Evolutionary conservation across 2,329 filamentous ascomycete genomes (phyloP), one percentile per base, ranked within the genome.

Genomic region (Monilinia aucupariae): DNA sequence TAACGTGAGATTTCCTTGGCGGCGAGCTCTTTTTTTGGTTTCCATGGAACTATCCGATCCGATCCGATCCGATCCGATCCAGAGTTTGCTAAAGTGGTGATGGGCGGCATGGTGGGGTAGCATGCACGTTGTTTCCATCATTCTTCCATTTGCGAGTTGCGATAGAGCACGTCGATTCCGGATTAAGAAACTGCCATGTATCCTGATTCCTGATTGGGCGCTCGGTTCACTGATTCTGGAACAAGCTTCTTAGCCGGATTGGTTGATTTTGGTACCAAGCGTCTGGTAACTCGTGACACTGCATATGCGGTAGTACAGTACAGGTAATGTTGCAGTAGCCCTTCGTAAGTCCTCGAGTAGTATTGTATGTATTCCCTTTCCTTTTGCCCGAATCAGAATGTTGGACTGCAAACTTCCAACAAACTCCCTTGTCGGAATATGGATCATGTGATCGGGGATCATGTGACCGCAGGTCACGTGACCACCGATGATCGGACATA

Each of bases 261-360:
- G 53, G 53, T 32, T 32, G 7, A 45, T n/a, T 45, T 15, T 5
- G 52, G 53, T 55, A 45, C 53, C 53, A 55, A 55, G 39, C 30
- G 39, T 30, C 22, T 55, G 53, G 53, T 45, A 55, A 32, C 15
- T 45, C 39, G 53, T 45, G 53, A 55, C 22, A 32, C 39, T 32
- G 10, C 39, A 39, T 43, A 45, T 55, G 17, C 7, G 1, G 13
- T 1, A 32, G 22, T 45, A 8, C 39, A 55, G 37, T 30, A 25
- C 20, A 41, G 15, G 17, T 43, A 20, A 20, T 9, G 34, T 9
- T 13, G 13, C 12, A 54, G 25, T 30, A n/a, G n/a, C n/a, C n/a
- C n/a, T n/a, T n/a, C n/a, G n/a, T n/a, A n/a, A n/a, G n/a, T n/a
- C n/a, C n/a, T 37, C 17, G 30, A 12, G 25, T 45, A 45, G 41